Evolutionary conservation across 106 monocot species (phyloP), one percentile per base, ranked within the genome.

Genomic region (Agapanthus africanus): DNA sequence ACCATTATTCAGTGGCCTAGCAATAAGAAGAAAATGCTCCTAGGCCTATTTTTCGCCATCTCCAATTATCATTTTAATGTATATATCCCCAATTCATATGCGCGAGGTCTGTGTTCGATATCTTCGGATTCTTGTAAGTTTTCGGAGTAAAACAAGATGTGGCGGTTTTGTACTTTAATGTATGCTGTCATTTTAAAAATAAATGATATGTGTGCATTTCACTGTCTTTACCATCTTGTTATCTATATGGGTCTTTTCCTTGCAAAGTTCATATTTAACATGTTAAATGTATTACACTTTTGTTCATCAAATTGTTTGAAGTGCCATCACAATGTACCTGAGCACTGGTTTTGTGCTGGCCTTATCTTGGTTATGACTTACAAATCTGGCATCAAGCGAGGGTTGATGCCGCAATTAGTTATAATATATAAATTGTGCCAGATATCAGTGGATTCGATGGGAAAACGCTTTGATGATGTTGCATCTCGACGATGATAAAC

Each of bases 1-100:
- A 76, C 27, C 62, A 73, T 79, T 79, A 66, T 70, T 76, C 66
- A 26, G 1, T 59, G 42, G 44, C 71, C 71, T 54, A 54, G 26
- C 15, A 57, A 65, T 64, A 74, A 69, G 15, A 21, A 66, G 3
- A 36, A 4, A 44, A 49, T 38, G 31, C 6, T 33, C 67, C 40
- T 42, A 28, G 73, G 69, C 36, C 23, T 62, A 7, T 61, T 49
- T 36, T 69, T 61, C 13, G 11, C 25, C 37, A 8, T 50, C 1
- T 0, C 49, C 9, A 18, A 40, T 11, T 10, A 68, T 35, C 11
- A n/a, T 25, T 46, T n/a, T 40, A 1, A 50, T 68, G 68, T 68
- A 68, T 31, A 68, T 68, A 68, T 46, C 27, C 68, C 68, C 68
- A 50, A 68, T 50, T 50, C 25, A 68, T n/a, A n/a, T n/a, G n/a